phyloP scores from a whole-genome alignment of 768 basidiomycete genomes.

The Boletus rubropictus region DNA sequence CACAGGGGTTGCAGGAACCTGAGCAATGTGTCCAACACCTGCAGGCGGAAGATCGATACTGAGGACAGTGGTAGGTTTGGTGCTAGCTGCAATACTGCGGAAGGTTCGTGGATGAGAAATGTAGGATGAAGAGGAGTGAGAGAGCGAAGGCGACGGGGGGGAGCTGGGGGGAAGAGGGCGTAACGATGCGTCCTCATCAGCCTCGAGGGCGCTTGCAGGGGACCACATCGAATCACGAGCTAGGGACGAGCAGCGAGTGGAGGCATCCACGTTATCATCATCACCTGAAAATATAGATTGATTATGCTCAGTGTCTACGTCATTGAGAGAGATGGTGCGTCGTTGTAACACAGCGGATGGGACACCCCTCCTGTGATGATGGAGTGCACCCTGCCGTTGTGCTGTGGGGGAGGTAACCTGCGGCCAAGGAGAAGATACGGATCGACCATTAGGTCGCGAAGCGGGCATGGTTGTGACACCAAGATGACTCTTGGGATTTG shows the following conservation, averaged over 20 bases:
- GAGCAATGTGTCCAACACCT: conserved; percentile 89
- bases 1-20: conserved; percentile 62
- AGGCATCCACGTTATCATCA: conserved; percentile 43
- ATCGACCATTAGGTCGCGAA: conserved; percentile 25
- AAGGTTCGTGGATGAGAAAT: conserved; percentile 78
- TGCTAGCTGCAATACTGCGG: conserved; percentile 77
- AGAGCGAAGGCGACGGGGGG: conserved; percentile 82
- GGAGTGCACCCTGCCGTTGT: conserved; percentile 22
- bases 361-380: conserved; percentile 16
- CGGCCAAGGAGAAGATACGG: conserved; percentile 28
- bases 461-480: conserved; percentile 4
- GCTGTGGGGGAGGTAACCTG: conserved; percentile 16
- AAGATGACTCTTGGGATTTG: conserved; percentile 15
- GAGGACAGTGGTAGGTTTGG: conserved; percentile 92
- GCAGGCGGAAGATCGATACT: conserved; percentile 78
- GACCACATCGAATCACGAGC: conserved; percentile 78
- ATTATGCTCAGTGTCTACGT: conserved; percentile 42
- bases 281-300: conserved; percentile 33
- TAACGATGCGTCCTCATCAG: conserved; percentile 92
- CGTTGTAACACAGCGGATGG: conserved; percentile 33
- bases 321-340: conserved; percentile 63
- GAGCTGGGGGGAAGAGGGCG: conserved; percentile 85
- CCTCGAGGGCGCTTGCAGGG: conserved; percentile 68
- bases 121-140: conserved; percentile 77
- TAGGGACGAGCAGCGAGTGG: conserved; percentile 48